Evolutionary conservation across 768 basidiomycete genomes (phyloP).

Genomic region (Suillus luteus): DNA sequence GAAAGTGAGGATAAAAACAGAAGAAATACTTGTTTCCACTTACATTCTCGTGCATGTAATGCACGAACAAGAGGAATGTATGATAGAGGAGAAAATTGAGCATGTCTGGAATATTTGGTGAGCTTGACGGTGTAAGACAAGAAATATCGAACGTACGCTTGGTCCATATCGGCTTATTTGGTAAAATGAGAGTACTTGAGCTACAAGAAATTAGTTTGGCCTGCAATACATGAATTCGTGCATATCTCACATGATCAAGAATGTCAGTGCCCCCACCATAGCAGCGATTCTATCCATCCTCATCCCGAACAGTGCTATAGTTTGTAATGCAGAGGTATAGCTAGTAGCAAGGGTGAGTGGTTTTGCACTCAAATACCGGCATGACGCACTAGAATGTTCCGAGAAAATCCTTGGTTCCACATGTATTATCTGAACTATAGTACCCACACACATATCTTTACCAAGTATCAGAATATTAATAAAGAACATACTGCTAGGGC

Average conservation of each 20-base stretch:
- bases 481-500: conserved; percentile 14
- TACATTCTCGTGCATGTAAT: conserved; percentile 65
- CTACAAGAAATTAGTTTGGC: conserved; percentile 29
- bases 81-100: conserved; percentile 81
- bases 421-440: conserved; percentile 38
- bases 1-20: conserved; percentile 11
- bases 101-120: conserved; percentile 42
- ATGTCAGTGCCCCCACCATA: conserved; percentile 54
- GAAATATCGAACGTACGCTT: conserved; percentile 35
- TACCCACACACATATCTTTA: conserved; percentile 46
- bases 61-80: conserved; percentile 75
- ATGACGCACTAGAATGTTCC: conserved; percentile 37
- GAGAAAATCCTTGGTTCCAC: conserved; percentile 45
- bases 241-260: conserved; percentile 52
- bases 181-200: conserved; percentile 38
- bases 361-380: neutral
- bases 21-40: conserved; percentile 19
- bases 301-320: conserved; percentile 72
- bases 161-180: conserved; percentile 38
- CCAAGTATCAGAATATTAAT: conserved; percentile 15
- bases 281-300: conserved; percentile 69
- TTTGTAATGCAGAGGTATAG: conserved; percentile 43
- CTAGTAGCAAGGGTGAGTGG: conserved; percentile 19
- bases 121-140: conserved; percentile 12
- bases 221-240: conserved; percentile 22